Evolutionary conservation across 345 rosid genomes (phyloP).

Genomic region (Eucalyptus pauciflora): DNA sequence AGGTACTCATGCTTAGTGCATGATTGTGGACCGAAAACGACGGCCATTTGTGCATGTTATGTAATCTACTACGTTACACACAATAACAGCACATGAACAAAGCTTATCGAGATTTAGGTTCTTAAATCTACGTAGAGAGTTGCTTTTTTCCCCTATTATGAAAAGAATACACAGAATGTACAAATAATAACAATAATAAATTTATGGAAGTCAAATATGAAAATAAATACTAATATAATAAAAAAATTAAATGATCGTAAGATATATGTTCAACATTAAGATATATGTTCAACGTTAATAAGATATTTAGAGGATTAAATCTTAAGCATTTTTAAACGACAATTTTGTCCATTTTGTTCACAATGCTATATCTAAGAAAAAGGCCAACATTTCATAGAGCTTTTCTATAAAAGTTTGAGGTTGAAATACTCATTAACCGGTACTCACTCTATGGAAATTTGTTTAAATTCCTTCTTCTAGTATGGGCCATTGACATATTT

Average conservation of each 20-base stretch:
- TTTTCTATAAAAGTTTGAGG: neutral
- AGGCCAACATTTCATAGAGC: neutral
- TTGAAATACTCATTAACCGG: neutral
- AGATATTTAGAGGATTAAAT: neutral
- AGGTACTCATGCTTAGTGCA: neutral
- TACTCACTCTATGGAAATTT: neutral
- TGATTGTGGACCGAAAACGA: neutral
- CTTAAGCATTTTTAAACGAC: no score
- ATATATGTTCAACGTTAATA: no score
- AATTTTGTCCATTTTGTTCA: neutral
- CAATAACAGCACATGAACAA: neutral
- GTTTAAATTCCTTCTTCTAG: neutral
- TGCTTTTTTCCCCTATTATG: neutral
- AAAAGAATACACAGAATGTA: neutral
- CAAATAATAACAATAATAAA: no score
- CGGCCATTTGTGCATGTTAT: neutral
- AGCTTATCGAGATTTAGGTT: neutral
- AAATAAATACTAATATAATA: no score
- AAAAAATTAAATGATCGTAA: neutral
- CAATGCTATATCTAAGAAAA: neutral
- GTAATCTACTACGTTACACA: neutral
- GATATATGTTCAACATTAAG: neutral
- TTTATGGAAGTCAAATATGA: no score
- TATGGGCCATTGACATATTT: neutral
- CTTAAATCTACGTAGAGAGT: neutral